A percentile compares a stretch with the other conserved stretches of the same genome.
Evolutionary conservation across 371 early-diverging fungal species (phyloP).

Genomic region (Syncephalis plumigaleata): DNA sequence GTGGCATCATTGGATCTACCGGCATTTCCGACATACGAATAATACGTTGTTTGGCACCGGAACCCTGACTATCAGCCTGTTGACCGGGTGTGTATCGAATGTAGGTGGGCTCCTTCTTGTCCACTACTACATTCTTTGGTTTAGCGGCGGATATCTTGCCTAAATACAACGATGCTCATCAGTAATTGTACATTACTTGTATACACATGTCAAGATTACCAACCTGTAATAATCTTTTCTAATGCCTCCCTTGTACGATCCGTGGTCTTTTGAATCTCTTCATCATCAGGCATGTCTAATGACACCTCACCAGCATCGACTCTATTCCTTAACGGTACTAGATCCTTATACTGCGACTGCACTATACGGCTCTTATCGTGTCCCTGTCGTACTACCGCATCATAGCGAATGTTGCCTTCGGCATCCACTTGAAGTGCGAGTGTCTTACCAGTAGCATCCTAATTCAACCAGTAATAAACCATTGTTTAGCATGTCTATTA

Average conservation of each 20-base stretch:
- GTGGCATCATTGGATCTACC: constrained; percentile 90
- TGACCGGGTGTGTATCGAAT: constrained; percentile 83
- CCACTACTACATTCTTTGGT: constrained; percentile 41
- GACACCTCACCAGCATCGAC: constrained; percentile 50
- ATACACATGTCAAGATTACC: background rate
- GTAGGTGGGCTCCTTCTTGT: constrained; percentile 43
- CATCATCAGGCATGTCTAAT: constrained; percentile 60
- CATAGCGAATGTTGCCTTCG: constrained; percentile 79
- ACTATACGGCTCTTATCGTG: constrained; percentile 50
- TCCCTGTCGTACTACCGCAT: constrained; percentile 71
- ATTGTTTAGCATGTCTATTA: too few relatives aligned
- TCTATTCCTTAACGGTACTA: constrained; percentile 59
- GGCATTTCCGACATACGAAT: constrained; percentile 91
- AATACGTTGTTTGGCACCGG: constrained; percentile 60
- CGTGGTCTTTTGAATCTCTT: constrained; percentile 59
- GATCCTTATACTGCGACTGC: constrained; percentile 66
- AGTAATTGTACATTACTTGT: too few relatives aligned
- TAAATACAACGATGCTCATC: too few relatives aligned
- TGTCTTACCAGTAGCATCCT: constrained; percentile 41
- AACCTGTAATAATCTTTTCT: constrained; percentile 68
- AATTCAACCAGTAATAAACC: background rate
- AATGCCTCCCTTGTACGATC: constrained; percentile 78
- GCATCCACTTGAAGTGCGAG: constrained; percentile 78
- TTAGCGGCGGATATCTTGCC: constrained; percentile 51
- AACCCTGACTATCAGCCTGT: constrained; percentile 28